Base-by-base conservation (phyloP, 441 rosid species). In the Erodium moschatum region DNA sequence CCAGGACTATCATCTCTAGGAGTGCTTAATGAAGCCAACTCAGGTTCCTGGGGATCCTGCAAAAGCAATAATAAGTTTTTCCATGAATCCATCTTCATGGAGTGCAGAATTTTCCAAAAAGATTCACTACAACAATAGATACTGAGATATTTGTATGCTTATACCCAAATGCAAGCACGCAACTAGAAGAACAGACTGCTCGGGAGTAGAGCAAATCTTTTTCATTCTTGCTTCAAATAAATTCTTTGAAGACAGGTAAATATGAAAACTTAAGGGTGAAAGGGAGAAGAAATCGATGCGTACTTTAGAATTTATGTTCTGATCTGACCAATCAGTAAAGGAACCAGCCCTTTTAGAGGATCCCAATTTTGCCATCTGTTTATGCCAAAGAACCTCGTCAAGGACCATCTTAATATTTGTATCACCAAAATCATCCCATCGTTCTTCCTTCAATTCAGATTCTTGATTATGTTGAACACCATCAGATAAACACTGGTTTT, bases 381-480 rank as follows among this genome's bases (percentile, higher is more conserved):
- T 95, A 76, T 79, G 83, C 74, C 75, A 81, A 74, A 92, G 86
- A 73, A 85, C 86, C 78, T 84, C 89, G 78, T 83, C 89, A 67
- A 92, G 76, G 66, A 86, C 87, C 72, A 78, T 81, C 75, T 81
- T 81, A 78, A 87, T 74, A 77, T 71, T 75, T 69, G 73, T 72
- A 65, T 87, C 89, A 79, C 66, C 77, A 78, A 92, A 92, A 84
- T 90, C 91, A 85, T 92, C 99, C 99, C 99, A 95, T 65, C 40
- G 78, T 66, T 85, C 83, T 75, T 77, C 90, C 76, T 76, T 82
- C 73, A 66, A 78, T 74, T 71, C 74, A 15, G 65, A 67, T 71
- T 67, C 83, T 74, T 78, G 83, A 74, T 75, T 77, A 71, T 72
- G 67, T 70, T 81, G 82, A 67, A 64, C 71, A 62, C 61, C 74